A percentile compares a stretch with the other conserved stretches of the same genome.
Conservation (phyloP, 306 rosid genomes). For the Delonix regia region DNA sequence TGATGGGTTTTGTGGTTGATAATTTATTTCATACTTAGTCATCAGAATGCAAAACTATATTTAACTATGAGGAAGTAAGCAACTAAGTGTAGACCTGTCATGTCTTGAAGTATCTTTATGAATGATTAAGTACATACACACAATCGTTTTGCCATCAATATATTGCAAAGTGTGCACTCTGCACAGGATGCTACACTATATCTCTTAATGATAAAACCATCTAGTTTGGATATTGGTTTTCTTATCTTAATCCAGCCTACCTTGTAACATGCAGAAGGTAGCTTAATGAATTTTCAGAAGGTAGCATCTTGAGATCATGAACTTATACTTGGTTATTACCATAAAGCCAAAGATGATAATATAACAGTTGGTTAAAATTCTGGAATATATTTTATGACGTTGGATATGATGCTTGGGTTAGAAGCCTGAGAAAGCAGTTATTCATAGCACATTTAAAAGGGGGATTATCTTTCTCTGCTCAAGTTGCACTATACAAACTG, state of each 20-base stretch:
- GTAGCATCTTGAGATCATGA: not conserved
- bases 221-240: constrained; percentile 21
- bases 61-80: not conserved
- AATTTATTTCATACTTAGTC: constrained; percentile 26
- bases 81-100: constrained; percentile 14
- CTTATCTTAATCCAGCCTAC: constrained; percentile 19
- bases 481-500: constrained; percentile 18
- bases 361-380: constrained; percentile 10
- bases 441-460: constrained; percentile 5
- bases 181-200: not conserved
- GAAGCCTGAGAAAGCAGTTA: constrained; percentile 18
- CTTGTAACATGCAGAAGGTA: constrained; percentile 17
- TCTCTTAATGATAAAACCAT: constrained; percentile 9
- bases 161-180: not conserved
- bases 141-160: not conserved
- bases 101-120: constrained; percentile 25
- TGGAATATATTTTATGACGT: constrained; percentile 12
- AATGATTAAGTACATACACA: constrained; percentile 12
- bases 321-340: constrained; percentile 11
- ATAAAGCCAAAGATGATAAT: constrained; percentile 19
- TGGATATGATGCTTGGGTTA: constrained; percentile 21
- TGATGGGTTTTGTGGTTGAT: constrained; percentile 25
- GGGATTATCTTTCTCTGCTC: not conserved
- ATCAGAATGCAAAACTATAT: not conserved
- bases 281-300: not conserved